Conservation (phyloP, 257 asterid species). For the Misopates orontium region DNA sequence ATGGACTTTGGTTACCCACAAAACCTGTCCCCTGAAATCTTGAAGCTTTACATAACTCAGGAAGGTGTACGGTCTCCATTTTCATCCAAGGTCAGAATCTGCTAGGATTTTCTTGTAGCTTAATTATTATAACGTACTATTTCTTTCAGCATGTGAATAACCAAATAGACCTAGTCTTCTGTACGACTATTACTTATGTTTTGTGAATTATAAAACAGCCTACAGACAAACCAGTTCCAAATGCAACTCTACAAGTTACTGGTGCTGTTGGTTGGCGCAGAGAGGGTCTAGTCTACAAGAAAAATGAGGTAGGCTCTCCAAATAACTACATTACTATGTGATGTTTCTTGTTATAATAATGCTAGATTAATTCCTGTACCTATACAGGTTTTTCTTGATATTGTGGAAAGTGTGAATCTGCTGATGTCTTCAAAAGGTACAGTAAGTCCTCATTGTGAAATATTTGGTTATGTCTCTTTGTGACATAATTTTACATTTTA, state of each 20-base stretch:
- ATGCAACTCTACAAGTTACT: constrained; percentile 97
- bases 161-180: no score
- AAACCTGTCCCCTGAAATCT: constrained; percentile 95
- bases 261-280: constrained; percentile 99
- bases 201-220: constrained; percentile 47
- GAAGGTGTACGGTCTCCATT: constrained; percentile 99
- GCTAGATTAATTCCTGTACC: constrained; percentile 20
- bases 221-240: constrained; percentile 90
- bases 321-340: constrained; percentile 13
- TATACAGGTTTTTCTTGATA: constrained; percentile 91
- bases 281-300: constrained; percentile 94
- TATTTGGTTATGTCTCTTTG: constrained; percentile 19
- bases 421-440: constrained; percentile 98
- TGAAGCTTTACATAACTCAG: constrained; percentile 98
- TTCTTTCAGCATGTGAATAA: no score
- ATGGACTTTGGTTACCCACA: constrained; percentile 99
- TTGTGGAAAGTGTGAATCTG: constrained; percentile 98
- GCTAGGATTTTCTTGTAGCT: constrained; percentile 12
- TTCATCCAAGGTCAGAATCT: constrained; percentile 81
- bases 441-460: constrained; percentile 6
- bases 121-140: no score
- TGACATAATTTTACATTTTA: constrained; percentile 16
- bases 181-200: constrained; percentile 25
- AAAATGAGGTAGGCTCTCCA: constrained; percentile 75
- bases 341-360: constrained; percentile 13